These are phyloP conservation scores for Trichophyton equinum DNA, from an alignment of 2,329 filamentous ascomycete genomes.

Conservation along the genomic window DNA sequence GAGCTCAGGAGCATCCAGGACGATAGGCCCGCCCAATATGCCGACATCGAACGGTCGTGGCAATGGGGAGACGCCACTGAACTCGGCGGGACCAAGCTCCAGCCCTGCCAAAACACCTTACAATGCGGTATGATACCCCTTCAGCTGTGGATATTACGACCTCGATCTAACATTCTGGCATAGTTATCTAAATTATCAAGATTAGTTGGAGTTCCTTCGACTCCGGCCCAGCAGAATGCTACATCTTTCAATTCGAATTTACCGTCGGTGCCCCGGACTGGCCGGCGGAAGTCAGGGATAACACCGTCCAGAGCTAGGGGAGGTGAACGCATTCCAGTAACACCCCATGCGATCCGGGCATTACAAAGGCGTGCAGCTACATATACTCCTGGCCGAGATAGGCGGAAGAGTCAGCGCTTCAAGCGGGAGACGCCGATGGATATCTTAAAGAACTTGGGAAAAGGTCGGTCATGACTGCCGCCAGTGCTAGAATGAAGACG, in stretches of 20 bases:
- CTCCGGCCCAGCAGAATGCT: conserved; percentile 24
- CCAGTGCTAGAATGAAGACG: not conserved
- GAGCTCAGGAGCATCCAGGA: not conserved
- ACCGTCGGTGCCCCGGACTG: not conserved
- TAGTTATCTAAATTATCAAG: not conserved
- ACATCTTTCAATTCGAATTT: conserved; percentile 5
- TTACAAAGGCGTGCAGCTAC: conserved; percentile 40
- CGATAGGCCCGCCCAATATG: not conserved
- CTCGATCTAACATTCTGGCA: not conserved
- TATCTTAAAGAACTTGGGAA: conserved; percentile 41
- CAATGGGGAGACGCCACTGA: not conserved
- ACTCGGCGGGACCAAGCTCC: not conserved
- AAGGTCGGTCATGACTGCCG: conserved; percentile 24
- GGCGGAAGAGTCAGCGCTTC: conserved; percentile 37
- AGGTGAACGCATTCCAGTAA: conserved; percentile 32
- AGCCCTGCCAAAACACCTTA: conserved; percentile 2
- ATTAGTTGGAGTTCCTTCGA: conserved; percentile 23
- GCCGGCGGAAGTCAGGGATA: conserved; percentile 2
- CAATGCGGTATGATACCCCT: not conserved
- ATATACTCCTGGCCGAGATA: conserved; percentile 39
- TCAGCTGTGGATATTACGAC: not conserved
- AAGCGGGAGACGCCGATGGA: conserved; percentile 45
- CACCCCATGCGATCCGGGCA: conserved; percentile 44
- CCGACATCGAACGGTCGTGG: not conserved
- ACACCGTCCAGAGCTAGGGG: conserved; percentile 9